phyloP scores from a whole-genome alignment of 176 grass and related monocot genomes.

The Paspalum notatum region DNA sequence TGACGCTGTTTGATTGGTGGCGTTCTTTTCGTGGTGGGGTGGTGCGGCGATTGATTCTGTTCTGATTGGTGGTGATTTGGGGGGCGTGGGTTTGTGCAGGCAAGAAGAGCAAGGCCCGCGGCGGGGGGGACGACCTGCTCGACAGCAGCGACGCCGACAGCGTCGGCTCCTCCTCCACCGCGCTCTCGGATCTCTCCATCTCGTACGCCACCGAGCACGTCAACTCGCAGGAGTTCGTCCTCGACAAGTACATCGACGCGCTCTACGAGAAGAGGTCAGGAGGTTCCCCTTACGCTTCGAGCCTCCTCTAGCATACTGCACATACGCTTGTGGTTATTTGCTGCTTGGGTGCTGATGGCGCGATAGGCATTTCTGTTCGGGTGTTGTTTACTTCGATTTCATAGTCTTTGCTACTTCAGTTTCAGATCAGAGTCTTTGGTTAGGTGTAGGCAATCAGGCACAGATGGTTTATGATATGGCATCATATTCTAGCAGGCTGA shows the following conservation, averaged over 20 bases:
- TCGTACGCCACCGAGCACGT: conserved; percentile 65
- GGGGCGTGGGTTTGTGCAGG: conserved; percentile 22
- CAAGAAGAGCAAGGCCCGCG: conserved; percentile 54
- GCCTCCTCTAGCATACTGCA: not conserved
- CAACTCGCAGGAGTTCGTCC: conserved; percentile 78
- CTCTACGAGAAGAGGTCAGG: conserved; percentile 95
- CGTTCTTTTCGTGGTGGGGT: not conserved
- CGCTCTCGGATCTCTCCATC: conserved; percentile 57
- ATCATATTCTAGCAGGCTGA: not conserved
- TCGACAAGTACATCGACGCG: conserved; percentile 81
- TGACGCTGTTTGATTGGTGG: not conserved
- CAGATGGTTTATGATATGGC: not conserved
- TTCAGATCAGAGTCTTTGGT: not conserved
- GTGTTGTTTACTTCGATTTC: not conserved
- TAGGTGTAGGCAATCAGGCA: not conserved
- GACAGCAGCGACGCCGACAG: conserved; percentile 95
- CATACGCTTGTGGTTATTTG: not conserved
- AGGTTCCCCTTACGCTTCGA: not conserved
- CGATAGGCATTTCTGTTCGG: not conserved
- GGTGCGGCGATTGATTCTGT: not conserved
- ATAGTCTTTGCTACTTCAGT: not conserved
- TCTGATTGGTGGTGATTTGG: conserved; percentile 15
- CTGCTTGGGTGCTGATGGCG: not conserved
- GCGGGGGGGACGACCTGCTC: conserved; percentile 61
- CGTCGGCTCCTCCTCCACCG: conserved; percentile 60